phyloP scores from a whole-genome alignment of 2,329 filamentous ascomycete genomes.

The Decorospora gaudefroyi region DNA sequence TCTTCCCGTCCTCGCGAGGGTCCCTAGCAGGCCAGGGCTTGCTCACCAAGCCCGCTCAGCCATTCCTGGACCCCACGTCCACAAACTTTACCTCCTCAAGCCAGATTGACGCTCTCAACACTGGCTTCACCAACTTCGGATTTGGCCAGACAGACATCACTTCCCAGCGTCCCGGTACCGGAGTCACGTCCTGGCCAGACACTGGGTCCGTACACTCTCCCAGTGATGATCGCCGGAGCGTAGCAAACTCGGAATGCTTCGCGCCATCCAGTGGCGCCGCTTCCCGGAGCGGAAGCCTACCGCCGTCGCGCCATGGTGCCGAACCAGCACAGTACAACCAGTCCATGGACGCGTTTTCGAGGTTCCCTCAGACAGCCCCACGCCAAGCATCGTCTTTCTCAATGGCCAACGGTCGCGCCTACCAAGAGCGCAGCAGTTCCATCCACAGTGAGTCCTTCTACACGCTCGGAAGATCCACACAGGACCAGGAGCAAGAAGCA shows the following conservation, averaged over 20 bases:
- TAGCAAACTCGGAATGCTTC: conserved; percentile 52
- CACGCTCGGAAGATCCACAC: conserved; percentile 41
- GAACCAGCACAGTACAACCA: conserved; percentile 47
- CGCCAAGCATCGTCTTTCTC: conserved; percentile 56
- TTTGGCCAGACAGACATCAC: conserved; percentile 40
- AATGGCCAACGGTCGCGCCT: conserved; percentile 50
- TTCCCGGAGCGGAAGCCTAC: conserved; percentile 61
- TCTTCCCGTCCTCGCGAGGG: conserved; percentile 34
- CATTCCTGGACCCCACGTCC: conserved; percentile 40
- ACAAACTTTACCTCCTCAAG: conserved; percentile 40
- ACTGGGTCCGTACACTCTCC: conserved; percentile 48
- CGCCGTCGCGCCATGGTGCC: conserved; percentile 59
- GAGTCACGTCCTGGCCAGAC: conserved; percentile 44
- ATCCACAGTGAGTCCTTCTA: conserved; percentile 47
- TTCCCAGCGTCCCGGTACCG: conserved; percentile 33
- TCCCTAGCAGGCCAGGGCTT: conserved; percentile 29
- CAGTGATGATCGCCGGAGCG: conserved; percentile 49
- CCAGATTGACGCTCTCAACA: conserved; percentile 39
- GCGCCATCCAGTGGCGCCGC: conserved; percentile 50
- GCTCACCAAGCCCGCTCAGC: conserved; percentile 34
- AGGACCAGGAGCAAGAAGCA: conserved; percentile 44
- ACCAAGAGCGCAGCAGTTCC: conserved; percentile 47
- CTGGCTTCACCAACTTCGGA: conserved; percentile 41
- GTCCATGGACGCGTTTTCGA: conserved; percentile 33
- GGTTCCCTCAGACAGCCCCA: conserved; percentile 45